phyloP scores from a whole-genome alignment of 176 grass and related monocot genomes.

The Thinopyrum elongatum region DNA sequence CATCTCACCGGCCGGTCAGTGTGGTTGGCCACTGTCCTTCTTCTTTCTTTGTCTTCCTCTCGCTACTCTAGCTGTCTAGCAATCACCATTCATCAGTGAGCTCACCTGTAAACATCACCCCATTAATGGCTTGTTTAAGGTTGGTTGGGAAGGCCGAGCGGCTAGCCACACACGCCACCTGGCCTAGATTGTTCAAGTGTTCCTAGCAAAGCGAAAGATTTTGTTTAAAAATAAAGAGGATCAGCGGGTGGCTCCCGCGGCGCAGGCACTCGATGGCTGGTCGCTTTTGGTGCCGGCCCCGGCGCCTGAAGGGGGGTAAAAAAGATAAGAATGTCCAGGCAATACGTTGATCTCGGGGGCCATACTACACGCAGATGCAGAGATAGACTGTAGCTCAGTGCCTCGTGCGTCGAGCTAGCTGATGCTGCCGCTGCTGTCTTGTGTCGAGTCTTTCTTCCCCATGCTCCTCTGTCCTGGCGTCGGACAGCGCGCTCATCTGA shows the following conservation, averaged over 20 bases:
- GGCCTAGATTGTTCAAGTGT: neutral
- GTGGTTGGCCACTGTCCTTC: neutral
- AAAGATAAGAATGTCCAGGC: conserved; percentile 37
- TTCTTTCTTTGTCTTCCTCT: neutral
- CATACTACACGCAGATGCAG: neutral
- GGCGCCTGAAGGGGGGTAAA: neutral
- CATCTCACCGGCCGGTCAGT: neutral
- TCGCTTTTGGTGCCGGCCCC: conserved; percentile 32
- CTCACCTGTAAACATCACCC: neutral
- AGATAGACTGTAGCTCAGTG: conserved; percentile 21
- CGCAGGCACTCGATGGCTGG: conserved; percentile 1
- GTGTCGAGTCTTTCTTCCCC: conserved; percentile 37
- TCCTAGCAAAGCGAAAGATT: neutral
- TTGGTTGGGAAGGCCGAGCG: neutral
- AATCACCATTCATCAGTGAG: neutral
- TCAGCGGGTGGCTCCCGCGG: neutral
- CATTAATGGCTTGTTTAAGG: conserved; percentile 18
- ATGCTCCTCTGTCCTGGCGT: conserved; percentile 33
- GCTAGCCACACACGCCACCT: neutral
- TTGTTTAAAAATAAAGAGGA: neutral
- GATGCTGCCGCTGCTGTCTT: neutral
- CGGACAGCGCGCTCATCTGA: neutral
- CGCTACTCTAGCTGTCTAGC: neutral
- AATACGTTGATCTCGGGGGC: conserved; percentile 38
- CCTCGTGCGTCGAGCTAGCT: conserved; percentile 36